A percentile compares a stretch with the other conserved stretches of the same genome.
Evolutionary conservation across 208 protist species (phyloP).

Genomic region (Wallacemonas sp.): DNA sequence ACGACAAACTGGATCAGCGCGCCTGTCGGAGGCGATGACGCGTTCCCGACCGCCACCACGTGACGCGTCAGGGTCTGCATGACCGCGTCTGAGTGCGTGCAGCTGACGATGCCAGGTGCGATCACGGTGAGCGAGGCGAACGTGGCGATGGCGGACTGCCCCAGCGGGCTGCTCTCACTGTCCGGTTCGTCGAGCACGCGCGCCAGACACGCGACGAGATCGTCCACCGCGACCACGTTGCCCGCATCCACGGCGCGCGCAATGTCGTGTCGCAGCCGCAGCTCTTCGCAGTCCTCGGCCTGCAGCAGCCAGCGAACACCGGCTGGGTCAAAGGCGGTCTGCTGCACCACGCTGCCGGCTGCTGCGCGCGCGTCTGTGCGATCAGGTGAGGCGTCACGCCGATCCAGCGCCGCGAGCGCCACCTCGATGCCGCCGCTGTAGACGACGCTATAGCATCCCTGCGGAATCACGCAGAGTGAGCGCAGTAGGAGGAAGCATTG

Average conservation of each 20-base stretch:
- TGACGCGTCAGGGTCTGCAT: not conserved
- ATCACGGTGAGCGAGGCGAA: slow-evolving; percentile 34
- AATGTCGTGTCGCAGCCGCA: slow-evolving; percentile 32
- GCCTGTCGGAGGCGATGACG: not conserved
- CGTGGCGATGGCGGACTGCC: slow-evolving; percentile 21
- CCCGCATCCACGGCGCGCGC: slow-evolving; percentile 17
- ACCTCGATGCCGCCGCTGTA: slow-evolving; percentile 53
- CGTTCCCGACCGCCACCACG: not conserved
- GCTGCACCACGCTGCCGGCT: slow-evolving; percentile 50
- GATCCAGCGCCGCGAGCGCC: slow-evolving; percentile 26
- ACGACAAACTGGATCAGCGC: slow-evolving; percentile 11
- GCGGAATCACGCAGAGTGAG: slow-evolving; percentile 69
- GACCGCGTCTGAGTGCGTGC: slow-evolving; percentile 8
- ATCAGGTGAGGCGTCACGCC: not conserved
- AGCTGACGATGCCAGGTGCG: slow-evolving; percentile 34
- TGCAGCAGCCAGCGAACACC: slow-evolving; percentile 75
- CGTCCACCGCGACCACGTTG: slow-evolving; percentile 1
- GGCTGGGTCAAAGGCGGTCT: slow-evolving; percentile 57
- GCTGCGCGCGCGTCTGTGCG: slow-evolving; percentile 29
- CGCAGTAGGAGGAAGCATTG: slow-evolving; percentile 73
- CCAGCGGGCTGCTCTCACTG: slow-evolving; percentile 1
- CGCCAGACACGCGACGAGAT: slow-evolving; percentile 14
- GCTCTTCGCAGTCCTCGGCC: slow-evolving; percentile 38
- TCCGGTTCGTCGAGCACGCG: slow-evolving; percentile 19
- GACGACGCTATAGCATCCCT: slow-evolving; percentile 73